Evolutionary conservation across 495 filamentous ascomycete genomes (phyloP).

Genomic region (Aspergillus cavernicola): DNA sequence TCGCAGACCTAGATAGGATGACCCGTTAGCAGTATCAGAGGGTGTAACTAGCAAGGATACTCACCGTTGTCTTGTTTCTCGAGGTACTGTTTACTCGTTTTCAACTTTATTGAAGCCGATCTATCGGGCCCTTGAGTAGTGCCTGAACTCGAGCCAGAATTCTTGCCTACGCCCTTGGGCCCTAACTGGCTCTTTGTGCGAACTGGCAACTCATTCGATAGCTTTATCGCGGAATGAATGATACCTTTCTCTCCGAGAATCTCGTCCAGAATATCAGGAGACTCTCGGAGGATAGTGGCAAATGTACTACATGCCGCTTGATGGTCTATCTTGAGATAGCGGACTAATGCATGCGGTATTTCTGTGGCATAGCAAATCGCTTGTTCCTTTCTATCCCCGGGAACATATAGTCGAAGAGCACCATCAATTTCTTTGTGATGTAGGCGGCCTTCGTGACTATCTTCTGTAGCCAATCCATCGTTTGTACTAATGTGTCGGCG

Average conservation of each 20-base stretch:
- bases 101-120: not conserved
- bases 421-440: not conserved
- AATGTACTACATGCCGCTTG: not conserved
- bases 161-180: not conserved
- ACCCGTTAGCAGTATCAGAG: not conserved
- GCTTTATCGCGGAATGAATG: not conserved
- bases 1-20: not conserved
- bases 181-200: not conserved
- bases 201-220: not conserved
- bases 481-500: not conserved
- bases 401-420: not conserved
- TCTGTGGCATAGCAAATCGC: not conserved
- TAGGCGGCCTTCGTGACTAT: not conserved
- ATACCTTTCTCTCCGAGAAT: not conserved
- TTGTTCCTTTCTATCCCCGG: not conserved
- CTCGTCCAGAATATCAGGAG: not conserved
- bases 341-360: not conserved
- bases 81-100: not conserved
- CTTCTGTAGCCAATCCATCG: not conserved
- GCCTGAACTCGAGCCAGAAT: not conserved
- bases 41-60: not conserved
- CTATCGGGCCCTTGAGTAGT: not conserved
- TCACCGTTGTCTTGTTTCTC: not conserved
- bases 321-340: not conserved
- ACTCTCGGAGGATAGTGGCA: not conserved